Evolutionary conservation across 2,329 filamentous ascomycete species (phyloP), one percentile per base, ranked within the genome.

Genomic region (Alternaria solani): DNA sequence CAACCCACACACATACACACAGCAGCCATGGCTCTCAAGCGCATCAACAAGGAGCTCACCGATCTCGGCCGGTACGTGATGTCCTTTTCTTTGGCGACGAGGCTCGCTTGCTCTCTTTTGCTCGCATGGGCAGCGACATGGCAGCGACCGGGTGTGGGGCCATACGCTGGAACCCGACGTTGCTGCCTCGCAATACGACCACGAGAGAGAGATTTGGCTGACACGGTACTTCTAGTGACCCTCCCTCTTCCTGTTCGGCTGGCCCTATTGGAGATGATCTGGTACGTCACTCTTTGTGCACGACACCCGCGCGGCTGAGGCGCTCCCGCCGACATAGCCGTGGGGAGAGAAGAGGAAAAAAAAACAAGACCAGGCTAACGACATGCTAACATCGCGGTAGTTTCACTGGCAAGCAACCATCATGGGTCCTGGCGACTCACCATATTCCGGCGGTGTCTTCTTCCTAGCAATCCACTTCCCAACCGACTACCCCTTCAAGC

Each of bases 341-440:
- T 60, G 32, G 55, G 20, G 20, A 23, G 20, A 23, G 20, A 23
- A 23, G 20, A 23, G 20, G 20, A 23, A 23, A 23, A 23, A 39
- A 25, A 20, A 53, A 5, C 28, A 41, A 49, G n/a, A 3, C 47
- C 6, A 36, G 49, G 39, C 51, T 55, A 58, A 62, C 51, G 67
- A 64, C 14, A 61, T 77, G 77, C 75, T 73, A 59, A 70, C 71
- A 55, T 51, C 55, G 64, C 47, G 48, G 75, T 75, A 99, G 94
- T 99, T 99, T 80, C 95, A 98, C 89, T 99, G 95, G 95, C 95
- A 99, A 90, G 95, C 95, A 77, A 99, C 95, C 54, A 99, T 99
- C 81, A 99, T 99, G 95, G 95, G 95, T 83, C 95, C 95, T 80
- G 87, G 91, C 81, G 95, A 98, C 82, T 97, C 93, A 78, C 95